phyloP scores from a whole-genome alignment of 2,329 filamentous ascomycete species.

The Boeremia lycopersici region DNA sequence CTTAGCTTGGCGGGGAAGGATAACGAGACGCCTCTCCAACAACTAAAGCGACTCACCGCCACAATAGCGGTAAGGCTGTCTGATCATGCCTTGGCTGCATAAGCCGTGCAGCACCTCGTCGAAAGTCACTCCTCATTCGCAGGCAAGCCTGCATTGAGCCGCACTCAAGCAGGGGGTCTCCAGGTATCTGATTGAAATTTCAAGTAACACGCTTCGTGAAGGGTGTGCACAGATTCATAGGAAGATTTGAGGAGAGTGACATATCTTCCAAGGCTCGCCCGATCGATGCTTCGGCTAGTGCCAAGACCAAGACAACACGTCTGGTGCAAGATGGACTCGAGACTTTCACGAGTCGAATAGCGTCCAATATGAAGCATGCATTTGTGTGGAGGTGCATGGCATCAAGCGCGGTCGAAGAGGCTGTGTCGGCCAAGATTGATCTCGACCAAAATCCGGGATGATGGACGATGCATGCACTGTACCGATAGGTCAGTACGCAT shows the following conservation, averaged over 20 bases:
- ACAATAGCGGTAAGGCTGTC: background rate
- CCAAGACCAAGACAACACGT: background rate
- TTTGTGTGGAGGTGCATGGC: background rate
- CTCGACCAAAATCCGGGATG: slow-evolving; percentile 7
- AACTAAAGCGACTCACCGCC: background rate
- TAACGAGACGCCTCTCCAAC: background rate
- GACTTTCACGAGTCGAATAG: background rate
- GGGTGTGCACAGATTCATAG: background rate
- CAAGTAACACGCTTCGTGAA: background rate
- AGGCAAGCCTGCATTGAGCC: slow-evolving; percentile 1
- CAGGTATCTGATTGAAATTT: background rate
- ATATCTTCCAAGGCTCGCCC: background rate
- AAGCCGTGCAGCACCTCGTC: background rate
- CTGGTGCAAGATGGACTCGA: background rate
- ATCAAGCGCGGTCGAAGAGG: no score
- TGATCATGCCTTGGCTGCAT: background rate
- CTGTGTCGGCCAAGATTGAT: background rate
- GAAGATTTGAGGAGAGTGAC: background rate
- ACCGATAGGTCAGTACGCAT: background rate
- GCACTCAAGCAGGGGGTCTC: background rate
- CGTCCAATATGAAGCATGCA: background rate
- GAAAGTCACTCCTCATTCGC: background rate
- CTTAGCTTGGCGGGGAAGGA: background rate
- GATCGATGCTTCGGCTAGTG: background rate
- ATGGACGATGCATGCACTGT: background rate